Percentiles rank a stretch among this genome's conserved stretches.
Conservation (phyloP, 768 basidiomycete genomes). For the Amanita pallidorosea region DNA sequence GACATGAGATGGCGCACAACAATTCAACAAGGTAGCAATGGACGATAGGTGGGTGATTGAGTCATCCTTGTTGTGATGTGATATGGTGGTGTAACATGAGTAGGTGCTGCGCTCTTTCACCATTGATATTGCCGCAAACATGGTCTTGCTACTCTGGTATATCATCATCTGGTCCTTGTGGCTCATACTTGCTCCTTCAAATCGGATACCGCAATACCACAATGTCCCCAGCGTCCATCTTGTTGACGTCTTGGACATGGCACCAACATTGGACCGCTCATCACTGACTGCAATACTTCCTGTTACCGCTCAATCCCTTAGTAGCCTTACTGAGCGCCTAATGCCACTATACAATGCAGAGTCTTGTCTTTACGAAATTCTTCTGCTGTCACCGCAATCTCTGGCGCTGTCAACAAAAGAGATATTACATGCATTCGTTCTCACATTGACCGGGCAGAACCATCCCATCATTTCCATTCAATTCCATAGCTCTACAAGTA, state of each 20-base stretch:
- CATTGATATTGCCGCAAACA: no score
- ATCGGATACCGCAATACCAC: background rate
- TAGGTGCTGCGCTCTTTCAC: no score
- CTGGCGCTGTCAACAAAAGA: slow-evolving; percentile 21
- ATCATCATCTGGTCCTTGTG: slow-evolving; percentile 3
- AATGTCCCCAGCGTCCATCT: background rate
- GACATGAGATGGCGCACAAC: no score
- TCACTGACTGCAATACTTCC: slow-evolving; percentile 42
- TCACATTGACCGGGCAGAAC: background rate
- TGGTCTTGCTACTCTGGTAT: background rate
- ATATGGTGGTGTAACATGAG: no score
- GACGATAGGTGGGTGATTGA: no score
- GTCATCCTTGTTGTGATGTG: no score
- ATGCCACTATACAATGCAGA: slow-evolving; percentile 25
- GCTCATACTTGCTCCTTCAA: background rate
- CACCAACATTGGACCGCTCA: slow-evolving; percentile 10
- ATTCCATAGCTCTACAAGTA: slow-evolving; percentile 10
- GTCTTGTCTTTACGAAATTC: slow-evolving; percentile 28
- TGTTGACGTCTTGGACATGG: background rate
- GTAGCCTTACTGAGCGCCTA: slow-evolving; percentile 22
- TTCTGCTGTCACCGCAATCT: slow-evolving; percentile 33
- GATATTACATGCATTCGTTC: background rate
- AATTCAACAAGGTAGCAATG: no score
- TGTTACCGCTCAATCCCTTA: slow-evolving; percentile 24
- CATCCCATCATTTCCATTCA: slow-evolving; percentile 23